Base-by-base conservation (phyloP, 129 eudicot genomes). In the Flaveria bidentis region DNA sequence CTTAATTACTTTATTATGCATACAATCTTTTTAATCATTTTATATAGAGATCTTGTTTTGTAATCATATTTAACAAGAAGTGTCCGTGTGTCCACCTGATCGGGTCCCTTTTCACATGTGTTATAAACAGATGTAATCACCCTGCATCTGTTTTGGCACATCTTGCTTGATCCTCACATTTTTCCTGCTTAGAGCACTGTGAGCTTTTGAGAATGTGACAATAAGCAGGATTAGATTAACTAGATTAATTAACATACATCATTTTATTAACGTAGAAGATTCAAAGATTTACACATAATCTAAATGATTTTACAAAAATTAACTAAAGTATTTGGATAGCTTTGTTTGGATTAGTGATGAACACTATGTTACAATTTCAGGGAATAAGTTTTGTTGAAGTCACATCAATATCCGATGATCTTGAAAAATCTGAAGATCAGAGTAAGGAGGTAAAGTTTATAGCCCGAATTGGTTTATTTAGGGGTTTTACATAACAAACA, bases 351-450 rank as follows among this genome's bases (percentile, higher is more conserved):
- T 56, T 18, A 18, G 20, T 52, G 60, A n/a, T n/a, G 22, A 56
- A 18, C 20, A 4, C 62, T 56, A 56, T 8, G 18, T 20, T 5
- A 36, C 7, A 36, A 36, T 5, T 36, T 36, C 41, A 86, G 89
- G 85, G 41, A 64, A 57, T 33, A 67, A 75, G 69, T 57, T 73
- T 58, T 58, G 73, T 18, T 64, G 77, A 71, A 61, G 77, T 50
- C 5, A 15, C 9, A 45, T 71, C 74, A 65, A 57, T 49, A 13
- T 78, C 76, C 8, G 23, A 44, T 41, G 84, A 58, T 64, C 45
- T n/a, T 71, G 84, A 52, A 76, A 41, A 55, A 20, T 26, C 6
- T 22, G 78, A 81, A 57, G 82, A 72, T 12, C 82, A 70, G 57
- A 16, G n/a, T 15, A 42, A 25, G 25, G 71, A 81, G 85, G 88